Percentiles rank a stretch among this genome's conserved stretches.
Conservation (phyloP, 805 yeast genomes). For the Starmerella kuoi region DNA sequence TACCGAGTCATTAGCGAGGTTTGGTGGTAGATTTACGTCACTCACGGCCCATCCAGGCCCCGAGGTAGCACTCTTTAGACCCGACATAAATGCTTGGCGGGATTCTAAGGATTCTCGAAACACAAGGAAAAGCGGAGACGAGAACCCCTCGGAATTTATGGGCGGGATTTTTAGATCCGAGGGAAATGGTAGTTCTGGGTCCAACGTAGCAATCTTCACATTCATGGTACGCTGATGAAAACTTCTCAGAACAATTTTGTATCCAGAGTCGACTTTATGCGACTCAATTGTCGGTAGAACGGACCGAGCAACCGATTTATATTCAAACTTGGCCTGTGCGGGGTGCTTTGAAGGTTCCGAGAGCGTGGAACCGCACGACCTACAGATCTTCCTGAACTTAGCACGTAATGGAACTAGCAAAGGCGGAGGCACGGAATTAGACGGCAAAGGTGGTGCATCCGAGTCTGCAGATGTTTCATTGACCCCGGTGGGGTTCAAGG, state of each 20-base stretch:
- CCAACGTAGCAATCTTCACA: constrained; percentile 15
- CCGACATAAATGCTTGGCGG: constrained; percentile 25
- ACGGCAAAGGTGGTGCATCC: too few relatives aligned
- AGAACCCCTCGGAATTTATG: constrained; percentile 15
- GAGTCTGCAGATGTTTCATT: too few relatives aligned
- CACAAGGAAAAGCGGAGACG: constrained; percentile 22
- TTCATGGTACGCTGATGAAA: constrained; percentile 12
- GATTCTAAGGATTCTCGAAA: constrained; percentile 24
- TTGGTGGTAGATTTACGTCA: constrained; percentile 6
- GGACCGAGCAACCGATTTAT: constrained; percentile 22
- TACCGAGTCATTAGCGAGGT: background rate
- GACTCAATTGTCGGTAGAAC: constrained; percentile 21
- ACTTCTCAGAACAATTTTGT: constrained; percentile 21
- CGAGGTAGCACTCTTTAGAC: constrained; percentile 6
- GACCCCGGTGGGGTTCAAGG: too few relatives aligned
- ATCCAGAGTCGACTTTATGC: background rate
- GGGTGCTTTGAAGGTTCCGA: constrained; percentile 27
- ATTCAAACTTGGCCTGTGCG: constrained; percentile 17
- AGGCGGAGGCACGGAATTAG: constrained; percentile 22
- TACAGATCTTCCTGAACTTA: constrained; percentile 25
- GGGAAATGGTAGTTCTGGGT: constrained; percentile 3
- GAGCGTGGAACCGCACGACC: constrained; percentile 27
- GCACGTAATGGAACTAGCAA: constrained; percentile 23
- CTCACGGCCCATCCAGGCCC: constrained; percentile 26
- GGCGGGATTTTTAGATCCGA: constrained; percentile 23